Conservation (phyloP, 257 asterid genomes). For the Verbena officinalis region DNA sequence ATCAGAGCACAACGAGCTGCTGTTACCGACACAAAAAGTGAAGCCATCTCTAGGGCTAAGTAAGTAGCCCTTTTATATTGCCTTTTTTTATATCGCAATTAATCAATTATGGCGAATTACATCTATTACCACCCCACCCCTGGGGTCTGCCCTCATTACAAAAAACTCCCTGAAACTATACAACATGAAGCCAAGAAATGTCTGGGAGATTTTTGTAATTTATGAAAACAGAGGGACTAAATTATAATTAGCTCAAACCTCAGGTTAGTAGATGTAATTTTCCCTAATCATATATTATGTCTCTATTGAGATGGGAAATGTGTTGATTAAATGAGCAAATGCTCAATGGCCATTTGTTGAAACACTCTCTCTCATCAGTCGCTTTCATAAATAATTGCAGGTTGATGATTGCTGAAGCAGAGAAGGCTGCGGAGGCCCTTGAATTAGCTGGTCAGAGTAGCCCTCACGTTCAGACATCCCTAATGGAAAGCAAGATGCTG, state of each 20-base stretch:
- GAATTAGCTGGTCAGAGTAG: conserved; percentile 68
- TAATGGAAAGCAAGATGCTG: conserved; percentile 72
- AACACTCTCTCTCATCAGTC: too few relatives aligned
- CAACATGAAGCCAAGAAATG: too few relatives aligned
- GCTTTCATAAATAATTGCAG: conserved; percentile 43
- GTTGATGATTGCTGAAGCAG: conserved; percentile 87
- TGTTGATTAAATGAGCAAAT: not conserved
- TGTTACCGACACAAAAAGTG: conserved; percentile 47
- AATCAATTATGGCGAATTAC: too few relatives aligned
- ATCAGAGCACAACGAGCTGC: conserved; percentile 74
- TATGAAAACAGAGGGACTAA: too few relatives aligned
- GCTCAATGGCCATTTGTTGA: not conserved
- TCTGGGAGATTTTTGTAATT: too few relatives aligned
- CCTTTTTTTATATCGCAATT: not conserved
- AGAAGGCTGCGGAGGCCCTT: conserved; percentile 82
- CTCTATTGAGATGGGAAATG: too few relatives aligned
- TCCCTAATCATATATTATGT: too few relatives aligned
- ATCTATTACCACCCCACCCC: too few relatives aligned
- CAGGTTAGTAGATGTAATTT: too few relatives aligned
- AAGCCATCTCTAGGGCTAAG: conserved; percentile 81
- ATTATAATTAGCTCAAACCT: too few relatives aligned
- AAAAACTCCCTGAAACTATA: too few relatives aligned
- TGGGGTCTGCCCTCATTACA: too few relatives aligned
- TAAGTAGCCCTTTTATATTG: conserved; percentile 36
- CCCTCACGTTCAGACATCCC: conserved; percentile 69